phyloP scores from a whole-genome alignment of 306 rosid genomes.

The Quercus alba region DNA sequence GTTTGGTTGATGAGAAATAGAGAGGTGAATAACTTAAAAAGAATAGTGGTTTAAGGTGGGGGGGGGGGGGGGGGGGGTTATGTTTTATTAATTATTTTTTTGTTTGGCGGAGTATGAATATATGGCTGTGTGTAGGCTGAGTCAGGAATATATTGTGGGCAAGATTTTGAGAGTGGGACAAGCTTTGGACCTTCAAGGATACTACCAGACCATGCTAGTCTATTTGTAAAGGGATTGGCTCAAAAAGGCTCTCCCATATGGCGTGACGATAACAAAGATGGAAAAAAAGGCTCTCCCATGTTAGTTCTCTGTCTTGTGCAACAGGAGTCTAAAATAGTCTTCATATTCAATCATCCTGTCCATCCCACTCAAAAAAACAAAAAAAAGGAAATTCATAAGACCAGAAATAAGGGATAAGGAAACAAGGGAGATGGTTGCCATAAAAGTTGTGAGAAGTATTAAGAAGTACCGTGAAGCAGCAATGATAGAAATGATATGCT shows the following conservation, averaged over 20 bases:
- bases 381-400: too few species aligned
- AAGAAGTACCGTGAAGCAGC: constrained; percentile 94
- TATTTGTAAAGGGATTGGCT: constrained; percentile 71
- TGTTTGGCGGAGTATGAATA: constrained; percentile 39
- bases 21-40: background rate
- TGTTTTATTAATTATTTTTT: constrained; percentile 20
- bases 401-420: constrained; percentile 99
- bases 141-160: constrained; percentile 43
- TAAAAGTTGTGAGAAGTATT: constrained; percentile 85
- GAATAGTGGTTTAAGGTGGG: constrained; percentile 11
- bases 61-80: background rate
- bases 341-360: too few species aligned
- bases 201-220: constrained; percentile 41
- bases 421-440: constrained; percentile 84
- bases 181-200: constrained; percentile 46
- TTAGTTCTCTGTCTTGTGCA: constrained; percentile 19
- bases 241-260: constrained; percentile 89
- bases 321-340: too few species aligned
- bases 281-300: constrained; percentile 98
- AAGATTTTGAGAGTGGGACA: constrained; percentile 47
- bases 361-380: too few species aligned
- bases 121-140: constrained; percentile 60
- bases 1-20: constrained; percentile 15
- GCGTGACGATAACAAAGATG: constrained; percentile 99
- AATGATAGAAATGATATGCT: constrained; percentile 93